Conservation (phyloP, 2,329 filamentous ascomycete species). For the Diaporthe helianthi region DNA sequence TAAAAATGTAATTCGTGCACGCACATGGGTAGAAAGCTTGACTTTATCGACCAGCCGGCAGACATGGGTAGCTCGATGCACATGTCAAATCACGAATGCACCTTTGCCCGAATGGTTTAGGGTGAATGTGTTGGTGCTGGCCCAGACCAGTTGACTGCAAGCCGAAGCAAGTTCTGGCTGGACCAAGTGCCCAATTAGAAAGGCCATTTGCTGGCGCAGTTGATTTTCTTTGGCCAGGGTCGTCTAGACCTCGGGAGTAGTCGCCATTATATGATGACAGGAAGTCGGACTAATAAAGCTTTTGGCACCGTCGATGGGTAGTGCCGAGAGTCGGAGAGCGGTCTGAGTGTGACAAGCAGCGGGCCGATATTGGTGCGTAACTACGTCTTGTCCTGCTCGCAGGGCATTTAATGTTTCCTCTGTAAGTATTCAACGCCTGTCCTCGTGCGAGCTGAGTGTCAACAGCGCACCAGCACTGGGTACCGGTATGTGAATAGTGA, state of each 20-base stretch:
- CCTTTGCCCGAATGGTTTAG: not conserved
- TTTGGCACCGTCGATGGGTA: not conserved
- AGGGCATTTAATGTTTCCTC: not conserved
- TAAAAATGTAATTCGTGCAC: no score
- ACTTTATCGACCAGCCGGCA: not conserved
- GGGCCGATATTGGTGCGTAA: constrained; percentile 20
- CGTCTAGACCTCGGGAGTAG: not conserved
- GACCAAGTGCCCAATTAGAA: not conserved
- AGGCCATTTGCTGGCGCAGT: no score
- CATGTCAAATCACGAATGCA: not conserved
- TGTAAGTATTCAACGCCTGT: not conserved
- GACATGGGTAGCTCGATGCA: not conserved
- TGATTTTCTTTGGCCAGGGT: no score
- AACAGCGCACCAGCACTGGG: not conserved
- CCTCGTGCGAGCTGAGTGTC: not conserved
- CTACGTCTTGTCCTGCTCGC: not conserved
- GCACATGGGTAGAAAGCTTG: no score
- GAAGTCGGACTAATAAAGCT: constrained; percentile 1
- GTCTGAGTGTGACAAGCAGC: not conserved
- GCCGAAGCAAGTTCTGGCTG: not conserved
- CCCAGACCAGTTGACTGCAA: no score
- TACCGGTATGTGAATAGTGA: no score
- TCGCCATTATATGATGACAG: constrained; percentile 14
- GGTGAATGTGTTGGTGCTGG: not conserved
- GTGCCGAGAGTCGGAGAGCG: not conserved